Evolutionary conservation across 2,329 filamentous ascomycete genomes (phyloP).

Genomic region (Lasiodiplodia theobromae): DNA sequence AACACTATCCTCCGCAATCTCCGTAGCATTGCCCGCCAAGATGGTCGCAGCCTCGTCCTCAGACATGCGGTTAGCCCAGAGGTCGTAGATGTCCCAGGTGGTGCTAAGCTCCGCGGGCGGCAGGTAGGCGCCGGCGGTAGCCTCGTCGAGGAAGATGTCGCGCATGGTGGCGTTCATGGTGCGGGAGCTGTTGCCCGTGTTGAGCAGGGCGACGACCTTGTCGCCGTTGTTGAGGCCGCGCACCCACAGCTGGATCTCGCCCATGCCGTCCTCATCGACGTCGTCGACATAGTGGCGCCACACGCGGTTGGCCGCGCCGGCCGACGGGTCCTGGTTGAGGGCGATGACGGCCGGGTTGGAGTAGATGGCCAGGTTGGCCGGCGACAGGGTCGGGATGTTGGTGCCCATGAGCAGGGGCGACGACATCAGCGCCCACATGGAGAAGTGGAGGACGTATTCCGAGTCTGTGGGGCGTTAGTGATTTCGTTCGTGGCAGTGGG

Average conservation of each 20-base stretch:
- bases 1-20: constrained; percentile 39
- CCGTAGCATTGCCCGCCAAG: constrained; percentile 50
- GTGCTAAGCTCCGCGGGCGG: constrained; percentile 50
- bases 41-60: constrained; percentile 53
- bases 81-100: constrained; percentile 61
- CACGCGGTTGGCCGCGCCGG: constrained; percentile 51
- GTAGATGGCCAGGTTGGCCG: constrained; percentile 54
- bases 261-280: constrained; percentile 51
- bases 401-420: constrained; percentile 58
- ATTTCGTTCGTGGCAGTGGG: neutral
- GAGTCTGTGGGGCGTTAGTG: constrained; percentile 44
- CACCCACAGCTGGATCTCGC: constrained; percentile 60
- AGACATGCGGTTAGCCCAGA: constrained; percentile 64
- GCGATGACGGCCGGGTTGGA: constrained; percentile 59
- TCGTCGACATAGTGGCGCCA: constrained; percentile 55
- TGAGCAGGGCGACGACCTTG: constrained; percentile 59
- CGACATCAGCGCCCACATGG: constrained; percentile 58
- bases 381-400: constrained; percentile 49
- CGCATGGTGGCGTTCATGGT: constrained; percentile 59
- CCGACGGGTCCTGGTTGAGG: constrained; percentile 57
- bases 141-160: constrained; percentile 61
- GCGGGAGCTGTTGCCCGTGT: constrained; percentile 52
- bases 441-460: constrained; percentile 55
- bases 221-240: constrained; percentile 56
- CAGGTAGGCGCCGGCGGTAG: constrained; percentile 49